phyloP scores from a whole-genome alignment of 202 grass and related monocot species.

The Panicum virgatum region DNA sequence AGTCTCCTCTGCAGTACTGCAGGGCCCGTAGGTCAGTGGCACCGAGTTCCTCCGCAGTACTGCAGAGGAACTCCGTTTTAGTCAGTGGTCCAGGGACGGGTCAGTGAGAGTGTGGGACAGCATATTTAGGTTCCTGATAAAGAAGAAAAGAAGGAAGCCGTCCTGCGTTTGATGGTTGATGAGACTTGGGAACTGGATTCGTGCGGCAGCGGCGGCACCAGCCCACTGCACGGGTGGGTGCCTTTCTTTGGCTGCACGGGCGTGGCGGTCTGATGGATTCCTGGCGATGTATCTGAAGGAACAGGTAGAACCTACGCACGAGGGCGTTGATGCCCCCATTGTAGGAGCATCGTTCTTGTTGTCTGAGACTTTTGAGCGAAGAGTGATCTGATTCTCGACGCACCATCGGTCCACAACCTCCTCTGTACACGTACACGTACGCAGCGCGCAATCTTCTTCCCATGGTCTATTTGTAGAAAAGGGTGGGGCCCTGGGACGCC shows the following conservation, averaged over 20 bases:
- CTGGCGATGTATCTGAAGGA: slow-evolving; percentile 13
- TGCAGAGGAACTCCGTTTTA: too few species aligned
- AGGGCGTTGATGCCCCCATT: background rate
- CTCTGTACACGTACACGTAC: background rate
- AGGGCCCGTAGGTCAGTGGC: too few species aligned
- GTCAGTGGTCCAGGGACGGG: slow-evolving; percentile 11
- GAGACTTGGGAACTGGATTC: slow-evolving; percentile 42
- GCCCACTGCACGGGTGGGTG: background rate
- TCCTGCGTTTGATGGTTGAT: slow-evolving; percentile 19
- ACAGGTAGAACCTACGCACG: background rate
- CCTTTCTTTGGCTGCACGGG: slow-evolving; percentile 19
- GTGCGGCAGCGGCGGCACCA: slow-evolving; percentile 3
- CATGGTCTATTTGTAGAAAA: background rate
- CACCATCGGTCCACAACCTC: background rate
- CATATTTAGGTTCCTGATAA: slow-evolving; percentile 43
- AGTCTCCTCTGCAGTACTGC: too few species aligned
- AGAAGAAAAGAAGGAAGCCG: slow-evolving; percentile 5
- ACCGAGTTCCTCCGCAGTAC: too few species aligned
- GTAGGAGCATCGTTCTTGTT: background rate
- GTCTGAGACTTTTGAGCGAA: background rate
- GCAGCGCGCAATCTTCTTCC: background rate
- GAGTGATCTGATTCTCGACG: background rate
- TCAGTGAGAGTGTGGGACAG: background rate
- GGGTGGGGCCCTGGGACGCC: too few species aligned
- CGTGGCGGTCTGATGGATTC: background rate